Evolutionary conservation across 805 yeast species (phyloP).

Genomic region (Sporopachydermia quercuum): DNA sequence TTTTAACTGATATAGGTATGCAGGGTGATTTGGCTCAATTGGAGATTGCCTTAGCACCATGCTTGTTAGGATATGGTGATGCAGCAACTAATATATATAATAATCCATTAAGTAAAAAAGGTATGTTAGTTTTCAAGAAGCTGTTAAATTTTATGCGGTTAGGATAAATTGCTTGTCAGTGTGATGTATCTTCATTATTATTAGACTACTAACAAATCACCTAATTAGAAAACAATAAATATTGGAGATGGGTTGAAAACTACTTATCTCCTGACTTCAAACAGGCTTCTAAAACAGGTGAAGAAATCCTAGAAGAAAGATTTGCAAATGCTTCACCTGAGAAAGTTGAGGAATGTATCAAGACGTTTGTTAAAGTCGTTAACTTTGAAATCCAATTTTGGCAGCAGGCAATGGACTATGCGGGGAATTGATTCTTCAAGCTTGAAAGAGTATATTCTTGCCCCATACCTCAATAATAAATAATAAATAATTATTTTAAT

Average conservation of each 20-base stretch:
- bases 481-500: no score
- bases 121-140: constrained; percentile 5
- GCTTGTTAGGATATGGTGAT: constrained; percentile 55
- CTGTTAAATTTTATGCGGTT: no score
- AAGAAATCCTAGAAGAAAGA: constrained; percentile 29
- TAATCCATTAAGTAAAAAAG: constrained; percentile 13
- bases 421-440: no score
- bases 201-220: constrained; percentile 5
- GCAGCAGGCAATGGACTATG: constrained; percentile 29
- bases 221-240: constrained; percentile 12
- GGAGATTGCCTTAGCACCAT: constrained; percentile 58
- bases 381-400: constrained; percentile 54
- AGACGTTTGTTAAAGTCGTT: constrained; percentile 45
- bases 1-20: constrained; percentile 36
- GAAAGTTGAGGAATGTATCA: constrained; percentile 35
- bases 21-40: constrained; percentile 48
- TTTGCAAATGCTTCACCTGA: constrained; percentile 25
- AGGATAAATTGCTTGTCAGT: no score
- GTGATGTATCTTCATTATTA: no score
- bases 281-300: constrained; percentile 38
- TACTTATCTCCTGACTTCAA: constrained; percentile 45
- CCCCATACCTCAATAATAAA: no score
- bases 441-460: no score
- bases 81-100: constrained; percentile 28
- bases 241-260: constrained; percentile 42